Evolutionary conservation across 129 eudicot species (phyloP).

Genomic region (carrot (Daucus carota)): DNA sequence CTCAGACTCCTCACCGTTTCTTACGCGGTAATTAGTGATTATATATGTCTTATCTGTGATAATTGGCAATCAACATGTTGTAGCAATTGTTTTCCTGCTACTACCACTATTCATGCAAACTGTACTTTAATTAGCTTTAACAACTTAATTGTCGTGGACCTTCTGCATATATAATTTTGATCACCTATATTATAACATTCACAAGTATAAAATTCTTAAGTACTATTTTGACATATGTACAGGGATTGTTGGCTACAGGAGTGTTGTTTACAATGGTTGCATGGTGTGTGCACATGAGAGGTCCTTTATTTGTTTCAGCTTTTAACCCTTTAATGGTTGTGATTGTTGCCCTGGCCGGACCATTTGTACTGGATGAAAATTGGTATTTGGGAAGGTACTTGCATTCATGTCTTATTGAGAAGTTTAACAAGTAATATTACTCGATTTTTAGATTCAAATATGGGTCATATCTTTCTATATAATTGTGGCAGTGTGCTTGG

Average conservation of each 20-base stretch:
- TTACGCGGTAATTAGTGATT: conserved; percentile 22
- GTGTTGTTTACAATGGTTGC: conserved; percentile 17
- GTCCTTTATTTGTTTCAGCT: conserved; percentile 48
- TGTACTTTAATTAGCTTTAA: neutral
- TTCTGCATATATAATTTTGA: neutral
- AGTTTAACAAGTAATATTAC: neutral
- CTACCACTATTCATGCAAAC: neutral
- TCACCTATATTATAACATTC: neutral
- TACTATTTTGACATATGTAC: neutral
- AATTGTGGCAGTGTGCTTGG: conserved; percentile 31
- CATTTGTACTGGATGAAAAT: conserved; percentile 39
- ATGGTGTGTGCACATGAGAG: conserved; percentile 35
- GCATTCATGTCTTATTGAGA: neutral
- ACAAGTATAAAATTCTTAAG: neutral
- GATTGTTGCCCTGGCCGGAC: conserved; percentile 41
- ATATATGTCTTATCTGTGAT: neutral
- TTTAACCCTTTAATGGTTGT: conserved; percentile 49
- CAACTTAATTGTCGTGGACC: neutral
- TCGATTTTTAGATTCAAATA: neutral
- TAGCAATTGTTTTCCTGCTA: neutral
- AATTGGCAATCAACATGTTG: neutral
- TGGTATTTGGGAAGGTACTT: conserved; percentile 55
- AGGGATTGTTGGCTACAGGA: conserved; percentile 42
- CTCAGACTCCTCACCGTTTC: conserved; percentile 32
- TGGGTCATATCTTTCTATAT: neutral